phyloP scores from a whole-genome alignment of 2,329 filamentous ascomycete species.

The Bisporella sp. region DNA sequence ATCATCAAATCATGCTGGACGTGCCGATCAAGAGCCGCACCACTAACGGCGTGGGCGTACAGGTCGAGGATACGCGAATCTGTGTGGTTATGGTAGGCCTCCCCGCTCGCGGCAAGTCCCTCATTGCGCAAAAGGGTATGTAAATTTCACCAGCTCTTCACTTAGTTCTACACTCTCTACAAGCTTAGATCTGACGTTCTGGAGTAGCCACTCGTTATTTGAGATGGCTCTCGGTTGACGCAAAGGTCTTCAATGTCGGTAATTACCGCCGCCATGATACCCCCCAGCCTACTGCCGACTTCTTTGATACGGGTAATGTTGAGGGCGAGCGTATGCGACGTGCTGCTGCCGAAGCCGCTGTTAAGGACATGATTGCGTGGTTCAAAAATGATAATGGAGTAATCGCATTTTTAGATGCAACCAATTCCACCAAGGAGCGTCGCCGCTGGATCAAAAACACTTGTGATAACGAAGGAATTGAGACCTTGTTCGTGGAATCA shows the following conservation, averaged over 20 bases:
- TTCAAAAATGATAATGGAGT: constrained; percentile 71
- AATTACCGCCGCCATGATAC: constrained; percentile 87
- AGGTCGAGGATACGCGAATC: constrained; percentile 94
- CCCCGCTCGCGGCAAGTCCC: constrained; percentile 90
- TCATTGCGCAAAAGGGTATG: constrained; percentile 94
- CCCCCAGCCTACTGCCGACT: constrained; percentile 84
- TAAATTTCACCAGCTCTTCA: background rate
- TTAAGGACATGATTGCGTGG: constrained; percentile 92
- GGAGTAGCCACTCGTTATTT: constrained; percentile 79
- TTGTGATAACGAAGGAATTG: constrained; percentile 69
- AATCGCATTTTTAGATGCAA: constrained; percentile 92
- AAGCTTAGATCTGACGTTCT: constrained; percentile 7
- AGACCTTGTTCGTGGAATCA: constrained; percentile 93
- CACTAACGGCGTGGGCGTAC: constrained; percentile 62
- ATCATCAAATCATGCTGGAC: no score
- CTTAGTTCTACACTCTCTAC: background rate
- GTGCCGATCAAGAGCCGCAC: constrained; percentile 4
- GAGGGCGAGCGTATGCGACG: constrained; percentile 86
- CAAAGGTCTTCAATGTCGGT: constrained; percentile 95
- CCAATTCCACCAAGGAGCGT: constrained; percentile 87
- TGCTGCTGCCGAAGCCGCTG: constrained; percentile 84
- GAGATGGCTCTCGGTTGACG: constrained; percentile 90
- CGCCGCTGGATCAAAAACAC: constrained; percentile 85
- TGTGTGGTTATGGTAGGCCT: constrained; percentile 99
- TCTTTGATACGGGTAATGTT: constrained; percentile 86